Conservation (phyloP, 495 filamentous ascomycete species). For the Aspergillus nidulans region DNA sequence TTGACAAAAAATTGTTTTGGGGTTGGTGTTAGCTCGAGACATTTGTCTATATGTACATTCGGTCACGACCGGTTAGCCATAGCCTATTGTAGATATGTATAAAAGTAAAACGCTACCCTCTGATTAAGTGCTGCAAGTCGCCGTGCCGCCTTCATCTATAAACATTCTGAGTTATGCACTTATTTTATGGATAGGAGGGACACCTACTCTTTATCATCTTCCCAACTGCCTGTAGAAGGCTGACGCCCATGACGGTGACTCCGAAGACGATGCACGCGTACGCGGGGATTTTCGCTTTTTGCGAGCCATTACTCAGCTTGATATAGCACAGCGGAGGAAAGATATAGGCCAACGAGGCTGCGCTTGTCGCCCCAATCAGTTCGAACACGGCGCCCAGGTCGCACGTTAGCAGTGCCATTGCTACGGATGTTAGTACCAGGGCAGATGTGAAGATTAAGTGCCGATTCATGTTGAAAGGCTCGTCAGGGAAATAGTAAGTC, state of each 20-base stretch:
- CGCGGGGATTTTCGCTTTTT: constrained; percentile 71
- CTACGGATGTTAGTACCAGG: constrained; percentile 76
- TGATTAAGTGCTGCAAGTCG: constrained; percentile 23
- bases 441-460: constrained; percentile 81
- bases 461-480: constrained; percentile 75
- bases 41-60: constrained; percentile 14
- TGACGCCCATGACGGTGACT: constrained; percentile 75
- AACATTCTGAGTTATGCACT: not conserved
- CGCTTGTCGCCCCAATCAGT: constrained; percentile 89
- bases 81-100: constrained; percentile 10
- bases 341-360: constrained; percentile 91
- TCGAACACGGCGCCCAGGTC: constrained; percentile 94
- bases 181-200: not conserved
- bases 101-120: not conserved
- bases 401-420: constrained; percentile 74
- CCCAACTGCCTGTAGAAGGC: constrained; percentile 65
- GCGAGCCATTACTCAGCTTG: constrained; percentile 66
- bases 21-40: not conserved
- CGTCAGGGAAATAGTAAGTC: constrained; percentile 82
- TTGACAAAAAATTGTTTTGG: not conserved
- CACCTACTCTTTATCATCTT: constrained; percentile 56
- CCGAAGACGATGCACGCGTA: constrained; percentile 71
- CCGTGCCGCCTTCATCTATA: constrained; percentile 32
- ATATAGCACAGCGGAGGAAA: constrained; percentile 93
- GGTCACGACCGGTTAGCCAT: not conserved